These are phyloP conservation scores for Fusarium veterinarium DNA, from an alignment of 2,329 filamentous ascomycete genomes.

Conservation along the genomic window DNA sequence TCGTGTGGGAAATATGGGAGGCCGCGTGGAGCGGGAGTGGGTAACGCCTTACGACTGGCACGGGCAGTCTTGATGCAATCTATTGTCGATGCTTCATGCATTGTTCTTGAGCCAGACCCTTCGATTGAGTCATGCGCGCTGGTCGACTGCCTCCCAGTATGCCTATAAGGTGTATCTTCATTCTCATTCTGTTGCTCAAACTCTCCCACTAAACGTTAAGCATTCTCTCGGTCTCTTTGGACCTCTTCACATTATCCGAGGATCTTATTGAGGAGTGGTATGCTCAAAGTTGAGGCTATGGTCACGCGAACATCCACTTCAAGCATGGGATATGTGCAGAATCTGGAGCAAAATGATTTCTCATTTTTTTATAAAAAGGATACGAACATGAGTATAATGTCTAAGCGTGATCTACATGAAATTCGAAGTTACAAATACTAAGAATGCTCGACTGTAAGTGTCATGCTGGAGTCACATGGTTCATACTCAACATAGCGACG, in stretches of 20 bases:
- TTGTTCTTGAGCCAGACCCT: no score
- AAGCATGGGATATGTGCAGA: background rate
- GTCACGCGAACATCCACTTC: background rate
- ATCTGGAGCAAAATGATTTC: no score
- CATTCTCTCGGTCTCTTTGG: rapidly evolving
- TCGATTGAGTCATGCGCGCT: background rate
- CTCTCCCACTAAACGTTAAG: rapidly evolving
- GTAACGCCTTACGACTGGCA: no score
- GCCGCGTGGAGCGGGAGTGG: no score
- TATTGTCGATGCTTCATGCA: no score
- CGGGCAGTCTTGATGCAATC: no score
- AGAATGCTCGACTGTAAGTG: background rate
- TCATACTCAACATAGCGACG: background rate
- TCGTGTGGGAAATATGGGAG: no score
- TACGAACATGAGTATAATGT: no score
- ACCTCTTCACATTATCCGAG: rapidly evolving
- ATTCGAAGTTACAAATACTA: background rate
- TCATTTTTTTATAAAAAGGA: no score
- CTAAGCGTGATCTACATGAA: no score
- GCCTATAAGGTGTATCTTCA: background rate
- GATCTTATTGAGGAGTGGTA: no score
- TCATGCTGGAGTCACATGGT: no score
- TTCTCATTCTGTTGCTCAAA: background rate
- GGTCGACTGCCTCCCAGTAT: background rate
- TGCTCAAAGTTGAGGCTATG: background rate